These are phyloP conservation scores for Populus pruinosa DNA, from an alignment of 345 rosid species.

Conservation along the genomic window DNA sequence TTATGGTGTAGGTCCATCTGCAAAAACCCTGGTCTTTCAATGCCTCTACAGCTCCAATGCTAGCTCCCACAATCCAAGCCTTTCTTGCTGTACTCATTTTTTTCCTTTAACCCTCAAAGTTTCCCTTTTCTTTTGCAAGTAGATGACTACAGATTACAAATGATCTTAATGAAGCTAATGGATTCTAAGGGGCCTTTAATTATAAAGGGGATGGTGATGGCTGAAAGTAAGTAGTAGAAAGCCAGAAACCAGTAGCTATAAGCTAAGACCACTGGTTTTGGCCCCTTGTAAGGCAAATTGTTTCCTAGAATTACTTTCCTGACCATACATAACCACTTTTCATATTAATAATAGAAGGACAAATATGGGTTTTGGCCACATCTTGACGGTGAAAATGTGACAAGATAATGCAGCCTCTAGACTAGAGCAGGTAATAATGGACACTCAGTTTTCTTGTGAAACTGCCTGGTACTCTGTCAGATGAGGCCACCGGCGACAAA, in stretches of 20 bases:
- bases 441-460: not conserved
- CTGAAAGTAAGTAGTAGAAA: not conserved
- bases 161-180: not conserved
- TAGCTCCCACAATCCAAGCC: constrained; percentile 1
- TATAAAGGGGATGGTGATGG: not conserved
- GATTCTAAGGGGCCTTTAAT: not conserved
- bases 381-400: not conserved
- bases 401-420: not conserved
- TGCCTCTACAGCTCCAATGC: constrained; percentile 15
- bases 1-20: constrained; percentile 22
- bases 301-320: not conserved
- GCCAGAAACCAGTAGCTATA: not conserved
- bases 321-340: not conserved
- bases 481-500: not conserved
- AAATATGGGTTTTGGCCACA: not conserved
- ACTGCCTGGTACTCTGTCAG: not conserved
- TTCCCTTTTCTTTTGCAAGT: not conserved
- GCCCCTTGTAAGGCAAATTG: not conserved
- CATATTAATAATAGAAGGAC: not conserved
- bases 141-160: not conserved
- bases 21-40: constrained; percentile 9
- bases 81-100: constrained; percentile 2
- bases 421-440: not conserved
- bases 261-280: not conserved
- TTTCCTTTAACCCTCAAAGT: not conserved